Conservation (phyloP, 768 basidiomycete species). For the Cyclocybe cylindracea region DNA sequence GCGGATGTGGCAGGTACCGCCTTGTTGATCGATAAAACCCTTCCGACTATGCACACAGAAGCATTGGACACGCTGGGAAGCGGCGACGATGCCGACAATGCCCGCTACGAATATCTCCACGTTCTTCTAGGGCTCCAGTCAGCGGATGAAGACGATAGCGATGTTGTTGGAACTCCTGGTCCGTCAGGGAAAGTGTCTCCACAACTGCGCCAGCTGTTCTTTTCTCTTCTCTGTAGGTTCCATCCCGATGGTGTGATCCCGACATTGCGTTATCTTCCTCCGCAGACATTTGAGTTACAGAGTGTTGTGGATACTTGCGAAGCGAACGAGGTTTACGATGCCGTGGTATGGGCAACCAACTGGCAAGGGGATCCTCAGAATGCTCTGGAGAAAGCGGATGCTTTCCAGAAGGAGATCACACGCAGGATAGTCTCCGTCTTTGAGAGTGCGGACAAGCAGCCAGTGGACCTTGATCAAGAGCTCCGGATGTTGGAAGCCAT, state of each 20-base stretch:
- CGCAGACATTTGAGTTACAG: constrained; percentile 54
- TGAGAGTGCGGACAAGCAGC: constrained; percentile 13
- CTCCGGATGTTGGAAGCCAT: constrained; percentile 59
- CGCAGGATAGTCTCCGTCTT: constrained; percentile 43
- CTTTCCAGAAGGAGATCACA: constrained; percentile 54
- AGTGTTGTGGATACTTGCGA: constrained; percentile 68
- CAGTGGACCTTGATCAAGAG: constrained; percentile 28
- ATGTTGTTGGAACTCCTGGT: constrained; percentile 17
- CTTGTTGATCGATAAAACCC: constrained; percentile 64
- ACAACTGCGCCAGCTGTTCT: constrained; percentile 58
- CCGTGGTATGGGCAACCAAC: constrained; percentile 81
- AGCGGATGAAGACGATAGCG: constrained; percentile 42
- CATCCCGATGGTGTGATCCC: constrained; percentile 64
- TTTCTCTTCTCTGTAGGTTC: constrained; percentile 73
- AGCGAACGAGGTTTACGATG: constrained; percentile 63
- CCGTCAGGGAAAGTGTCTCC: constrained; percentile 50
- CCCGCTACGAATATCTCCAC: constrained; percentile 77
- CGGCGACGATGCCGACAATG: constrained; percentile 37
- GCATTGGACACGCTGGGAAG: constrained; percentile 56
- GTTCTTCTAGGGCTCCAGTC: constrained; percentile 62
- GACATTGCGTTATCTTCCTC: constrained; percentile 57
- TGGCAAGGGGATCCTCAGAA: constrained; percentile 59
- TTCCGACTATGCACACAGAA: constrained; percentile 63
- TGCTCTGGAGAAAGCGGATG: constrained; percentile 69
- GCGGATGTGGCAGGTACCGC: constrained; percentile 69